Base-by-base conservation (phyloP, 108 stramenopile genomes). In the Conticribra guillardii region DNA sequence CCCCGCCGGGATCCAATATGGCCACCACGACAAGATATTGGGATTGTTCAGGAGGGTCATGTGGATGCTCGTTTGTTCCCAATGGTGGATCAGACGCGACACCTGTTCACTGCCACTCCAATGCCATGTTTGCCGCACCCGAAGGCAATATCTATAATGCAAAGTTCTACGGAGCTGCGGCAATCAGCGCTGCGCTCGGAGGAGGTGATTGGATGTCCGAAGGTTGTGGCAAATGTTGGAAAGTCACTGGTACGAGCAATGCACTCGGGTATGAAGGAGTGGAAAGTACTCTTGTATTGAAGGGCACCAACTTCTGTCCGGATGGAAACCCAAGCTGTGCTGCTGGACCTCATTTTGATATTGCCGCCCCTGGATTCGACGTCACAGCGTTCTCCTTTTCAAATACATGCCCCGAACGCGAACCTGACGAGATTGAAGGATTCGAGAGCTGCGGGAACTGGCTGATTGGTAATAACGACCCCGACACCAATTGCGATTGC, bases 291-390 rank as follows among this genome's bases (percentile, higher is more conserved):
- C 5, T 82, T 2, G 81, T 82, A 0, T 65, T 82, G 59, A 82
- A 77, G 71, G 81, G 71, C 19, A 72, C 70, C 14, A 75, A 79
- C 46, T 64, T 57, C 24, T 83, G 82, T 59, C 82, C 82, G 37
- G 60, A 67, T 51, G 57, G 48, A n/a, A 75, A 75, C 32, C 59
- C 58, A 2, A 17, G 53, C 16, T 82, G 82, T 60, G 27, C 15
- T 41, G 62, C n/a, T 15, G 68, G 67, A 24, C 53, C 56, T 19
- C 82, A 83, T 51, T 83, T 83, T 69, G 82, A 83, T 53, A 79
- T 83, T 54, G 77, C 77, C 50, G 76, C 82, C 3, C 82, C 77
- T 14, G 82, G 82, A 55, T 83, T 83, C 59, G 82, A 83, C 53
- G 63, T 79, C 28, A 17, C 27, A n/a, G 68, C 22, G 21, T 60